Evolutionary conservation across 352 stramenopile genomes (phyloP), one percentile per base, ranked within the genome.

Genomic region (Ophiocytium majus): DNA sequence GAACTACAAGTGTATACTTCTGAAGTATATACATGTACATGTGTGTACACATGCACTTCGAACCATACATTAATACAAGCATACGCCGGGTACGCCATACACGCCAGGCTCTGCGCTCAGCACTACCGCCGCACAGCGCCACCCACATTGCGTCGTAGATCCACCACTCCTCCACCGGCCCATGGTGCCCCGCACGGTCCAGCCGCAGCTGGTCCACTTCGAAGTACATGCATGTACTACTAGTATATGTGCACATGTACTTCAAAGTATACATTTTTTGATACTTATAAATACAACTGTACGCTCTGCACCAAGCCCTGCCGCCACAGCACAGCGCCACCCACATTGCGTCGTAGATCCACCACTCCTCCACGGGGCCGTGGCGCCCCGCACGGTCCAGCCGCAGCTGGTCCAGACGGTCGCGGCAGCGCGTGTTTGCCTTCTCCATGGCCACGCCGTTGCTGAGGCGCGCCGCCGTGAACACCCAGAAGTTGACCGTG

Each of bases 331-430:
- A n/a, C n/a, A n/a, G n/a, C n/a, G n/a, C 5, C 43, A 96, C 80
- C 32, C 82, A 89, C 85, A 89, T 96, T 79, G 89, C 91, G 5
- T 86, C 87, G n/a, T 89, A 89, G 32, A 97, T 92, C 85, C 94
- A 91, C 33, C 88, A 88, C 82, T 95, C 92, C 64, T 34, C 71
- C 5, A 90, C 88, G 28, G 86, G 85, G 9, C 88, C 88, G 83
- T 89, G 89, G 35, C 82, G 79, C 9, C 88, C 88, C 9, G 83
- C 86, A 28, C 83, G 36, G 64, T 88, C 88, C 0, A 84, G 66
- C 37, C 84, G 84, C 43, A 90, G 83, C 35, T 76, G 79, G 23
- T 86, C 49, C 79, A 91, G 83, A 32, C 74, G 82, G 23, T 83
- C 33, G 10, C 35, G 9, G 80, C 89, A 91, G 9, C 66, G 34